Base-by-base conservation (phyloP, 2,329 filamentous ascomycete species). In the Alternaria metachromatica region DNA sequence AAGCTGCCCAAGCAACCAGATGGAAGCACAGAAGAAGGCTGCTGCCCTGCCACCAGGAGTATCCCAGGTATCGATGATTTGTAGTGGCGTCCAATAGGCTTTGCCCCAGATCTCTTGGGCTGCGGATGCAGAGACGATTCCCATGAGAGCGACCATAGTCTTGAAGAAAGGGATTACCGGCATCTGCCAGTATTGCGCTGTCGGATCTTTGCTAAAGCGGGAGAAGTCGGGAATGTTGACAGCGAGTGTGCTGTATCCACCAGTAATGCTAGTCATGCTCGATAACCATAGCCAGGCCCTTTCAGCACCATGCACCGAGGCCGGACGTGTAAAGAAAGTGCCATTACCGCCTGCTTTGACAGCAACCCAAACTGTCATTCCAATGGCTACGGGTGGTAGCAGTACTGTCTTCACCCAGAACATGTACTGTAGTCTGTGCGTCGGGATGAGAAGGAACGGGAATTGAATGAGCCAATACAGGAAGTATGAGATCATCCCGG, bases 401-500 rank as follows among this genome's bases (percentile, higher is more conserved):
- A 66, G 4, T 0, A 66, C 18, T 20, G 63, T 63, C 41, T 66
- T 66, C 12, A 65, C 33, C 55, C 48, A 56, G 10, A 66, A 68
- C 33, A 68, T 64, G 21, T 67, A 64, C 23, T 57, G 55, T n/a
- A 74, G 64, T 48, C 60, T 66, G 26, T 70, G 66, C 3, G 70
- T 63, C 0, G 67, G 69, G 4, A 74, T 70, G 20, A 73, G 58
- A 4, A 74, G 62, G 9, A 74, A 37, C 0, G 70, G 70, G 12
- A 72, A 61, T 15, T 70, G 69, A 0, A 72, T 60, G 3, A 64
- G 43, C 62, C 65, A 72, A 41, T 60, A 71, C 7, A 74, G n/a
- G 26, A 72, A 67, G 48, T 71, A 66, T 41, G 68, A 69, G 26
- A 78, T 53, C 67, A 80, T 72, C 28, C 71, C 69, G 8, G 71